These are phyloP conservation scores for Cephaloascus albidus DNA, from an alignment of 805 yeast species.

Conservation along the genomic window DNA sequence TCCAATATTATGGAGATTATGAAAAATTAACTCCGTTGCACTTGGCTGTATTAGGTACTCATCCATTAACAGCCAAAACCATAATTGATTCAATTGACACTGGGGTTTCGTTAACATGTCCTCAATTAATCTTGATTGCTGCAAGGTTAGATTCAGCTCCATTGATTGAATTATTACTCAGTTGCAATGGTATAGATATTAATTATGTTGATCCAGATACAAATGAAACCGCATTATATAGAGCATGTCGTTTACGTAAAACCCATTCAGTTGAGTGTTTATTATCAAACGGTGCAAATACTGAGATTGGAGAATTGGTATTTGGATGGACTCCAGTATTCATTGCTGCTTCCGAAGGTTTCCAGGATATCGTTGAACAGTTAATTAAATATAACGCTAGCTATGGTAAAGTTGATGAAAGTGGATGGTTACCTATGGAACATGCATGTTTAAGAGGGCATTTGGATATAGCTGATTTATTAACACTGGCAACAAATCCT, in stretches of 20 bases:
- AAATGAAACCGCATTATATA: slow-evolving; percentile 75
- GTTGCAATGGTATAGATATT: slow-evolving; percentile 50
- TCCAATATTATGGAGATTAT: slow-evolving; percentile 60
- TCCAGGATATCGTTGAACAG: slow-evolving; percentile 40
- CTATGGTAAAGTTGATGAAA: slow-evolving; percentile 54
- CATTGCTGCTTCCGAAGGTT: slow-evolving; percentile 85
- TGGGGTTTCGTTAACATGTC: slow-evolving; percentile 32
- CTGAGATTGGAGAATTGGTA: slow-evolving; percentile 66
- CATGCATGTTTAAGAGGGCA: slow-evolving; percentile 92
- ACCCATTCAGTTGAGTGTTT: slow-evolving; percentile 41
- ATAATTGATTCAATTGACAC: slow-evolving; percentile 38
- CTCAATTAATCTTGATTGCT: slow-evolving; percentile 56
- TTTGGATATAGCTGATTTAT: slow-evolving; percentile 51
- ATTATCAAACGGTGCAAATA: slow-evolving; percentile 51
- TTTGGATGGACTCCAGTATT: slow-evolving; percentile 96
- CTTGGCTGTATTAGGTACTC: slow-evolving; percentile 72
- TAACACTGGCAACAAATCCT: slow-evolving; percentile 35
- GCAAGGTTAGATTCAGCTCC: slow-evolving; percentile 54
- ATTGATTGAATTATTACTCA: slow-evolving; percentile 44
- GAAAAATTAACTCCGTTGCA: slow-evolving; percentile 79
- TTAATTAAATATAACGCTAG: slow-evolving; percentile 47
- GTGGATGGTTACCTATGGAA: slow-evolving; percentile 98
- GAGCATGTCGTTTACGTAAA: slow-evolving; percentile 62
- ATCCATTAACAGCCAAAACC: slow-evolving; percentile 63
- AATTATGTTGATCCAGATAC: slow-evolving; percentile 51